Conservation (phyloP, 768 basidiomycete genomes). For the Tulasnella sp. region DNA sequence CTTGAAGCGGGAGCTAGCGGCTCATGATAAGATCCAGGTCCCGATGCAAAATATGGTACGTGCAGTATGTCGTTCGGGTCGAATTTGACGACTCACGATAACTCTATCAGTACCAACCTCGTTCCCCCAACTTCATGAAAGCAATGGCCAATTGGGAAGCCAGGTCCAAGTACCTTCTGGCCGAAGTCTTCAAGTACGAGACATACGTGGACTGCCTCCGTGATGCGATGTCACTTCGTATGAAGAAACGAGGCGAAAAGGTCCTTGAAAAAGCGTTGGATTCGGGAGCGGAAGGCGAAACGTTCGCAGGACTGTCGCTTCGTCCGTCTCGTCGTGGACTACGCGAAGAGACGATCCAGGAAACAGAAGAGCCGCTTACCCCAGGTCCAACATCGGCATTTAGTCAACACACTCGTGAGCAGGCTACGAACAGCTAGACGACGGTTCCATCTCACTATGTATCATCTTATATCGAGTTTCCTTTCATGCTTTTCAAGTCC, state of each 20-base stretch:
- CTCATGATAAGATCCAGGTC: constrained; percentile 71
- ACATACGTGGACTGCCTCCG: constrained; percentile 88
- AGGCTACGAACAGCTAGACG: background rate
- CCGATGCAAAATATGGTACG: constrained; percentile 72
- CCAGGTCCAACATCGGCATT: background rate
- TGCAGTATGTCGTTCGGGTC: background rate
- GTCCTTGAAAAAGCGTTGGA: constrained; percentile 47
- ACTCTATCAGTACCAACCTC: constrained; percentile 60
- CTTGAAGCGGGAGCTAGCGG: constrained; percentile 67
- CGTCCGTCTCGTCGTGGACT: background rate
- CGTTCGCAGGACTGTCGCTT: background rate
- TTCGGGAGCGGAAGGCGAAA: background rate
- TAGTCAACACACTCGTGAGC: constrained; percentile 1
- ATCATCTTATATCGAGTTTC: background rate
- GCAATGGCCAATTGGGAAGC: constrained; percentile 87
- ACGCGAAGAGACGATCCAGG: constrained; percentile 15
- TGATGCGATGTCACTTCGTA: constrained; percentile 66
- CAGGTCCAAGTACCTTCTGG: constrained; percentile 77
- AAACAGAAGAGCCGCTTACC: constrained; percentile 15
- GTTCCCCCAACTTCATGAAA: constrained; percentile 60
- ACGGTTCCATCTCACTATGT: background rate
- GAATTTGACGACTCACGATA: background rate
- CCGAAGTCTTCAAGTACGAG: constrained; percentile 92
- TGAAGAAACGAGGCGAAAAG: constrained; percentile 88
- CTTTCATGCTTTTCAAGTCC: background rate